Evolutionary conservation across 2,329 filamentous ascomycete genomes (phyloP).

Genomic region (Emmonsia crescens): DNA sequence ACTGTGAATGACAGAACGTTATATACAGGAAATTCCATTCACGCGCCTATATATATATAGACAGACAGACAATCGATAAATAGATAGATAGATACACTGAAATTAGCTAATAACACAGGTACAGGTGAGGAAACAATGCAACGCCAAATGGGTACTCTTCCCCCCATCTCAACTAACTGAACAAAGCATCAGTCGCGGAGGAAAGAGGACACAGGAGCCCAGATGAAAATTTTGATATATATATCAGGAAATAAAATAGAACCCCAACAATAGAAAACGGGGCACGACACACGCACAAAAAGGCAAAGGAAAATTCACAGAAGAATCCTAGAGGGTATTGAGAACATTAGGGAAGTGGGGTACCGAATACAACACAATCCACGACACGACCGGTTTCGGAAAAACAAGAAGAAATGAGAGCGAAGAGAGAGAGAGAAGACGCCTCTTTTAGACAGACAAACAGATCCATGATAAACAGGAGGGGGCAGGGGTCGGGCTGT

Average conservation of each 20-base stretch:
- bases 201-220: background rate
- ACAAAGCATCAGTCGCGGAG: background rate
- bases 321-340: background rate
- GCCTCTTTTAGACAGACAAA: background rate
- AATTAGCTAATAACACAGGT: background rate
- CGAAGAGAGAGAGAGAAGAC: background rate
- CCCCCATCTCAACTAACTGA: background rate
- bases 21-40: background rate
- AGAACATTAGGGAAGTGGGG: background rate
- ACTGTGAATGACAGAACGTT: background rate
- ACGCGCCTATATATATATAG: background rate
- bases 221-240: background rate
- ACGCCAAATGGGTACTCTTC: background rate
- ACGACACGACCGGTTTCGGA: background rate
- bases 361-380: background rate
- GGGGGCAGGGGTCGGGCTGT: too few species aligned
- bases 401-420: background rate
- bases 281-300: background rate
- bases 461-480: background rate
- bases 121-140: background rate
- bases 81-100: background rate
- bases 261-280: background rate
- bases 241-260: background rate
- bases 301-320: background rate
- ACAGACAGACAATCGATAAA: background rate